phyloP scores from a whole-genome alignment of 106 monocot genomes.

The Triglochin maritima region DNA sequence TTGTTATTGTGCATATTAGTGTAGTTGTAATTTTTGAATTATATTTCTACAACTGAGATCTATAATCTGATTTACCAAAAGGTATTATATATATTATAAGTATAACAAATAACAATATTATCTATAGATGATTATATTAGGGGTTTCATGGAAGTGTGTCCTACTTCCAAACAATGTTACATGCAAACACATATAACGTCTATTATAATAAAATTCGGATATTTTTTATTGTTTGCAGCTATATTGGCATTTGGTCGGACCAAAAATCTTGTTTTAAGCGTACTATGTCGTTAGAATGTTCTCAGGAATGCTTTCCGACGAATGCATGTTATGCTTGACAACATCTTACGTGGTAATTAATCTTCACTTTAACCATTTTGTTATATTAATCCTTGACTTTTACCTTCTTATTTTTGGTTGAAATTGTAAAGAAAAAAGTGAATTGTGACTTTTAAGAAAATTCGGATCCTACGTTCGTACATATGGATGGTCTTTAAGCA shows the following conservation, averaged over 20 bases:
- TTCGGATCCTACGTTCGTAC: neutral
- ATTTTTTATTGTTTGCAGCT: conserved; percentile 27
- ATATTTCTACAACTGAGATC: too few relatives aligned
- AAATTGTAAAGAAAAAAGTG: neutral
- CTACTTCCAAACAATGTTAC: too few relatives aligned
- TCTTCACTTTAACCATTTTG: neutral
- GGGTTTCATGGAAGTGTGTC: too few relatives aligned
- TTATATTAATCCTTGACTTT: neutral
- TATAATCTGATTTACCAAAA: too few relatives aligned
- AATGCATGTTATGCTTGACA: conserved; percentile 72
- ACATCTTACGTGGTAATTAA: conserved; percentile 73
- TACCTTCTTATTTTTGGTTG: neutral
- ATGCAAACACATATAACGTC: too few relatives aligned
- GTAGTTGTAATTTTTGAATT: too few relatives aligned
- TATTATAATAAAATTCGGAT: neutral
- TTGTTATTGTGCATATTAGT: too few relatives aligned
- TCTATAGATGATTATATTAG: too few relatives aligned
- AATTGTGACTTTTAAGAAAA: neutral
- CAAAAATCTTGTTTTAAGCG: conserved; percentile 41
- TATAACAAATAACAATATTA: too few relatives aligned
- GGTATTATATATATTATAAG: too few relatives aligned
- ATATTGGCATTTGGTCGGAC: conserved; percentile 58
- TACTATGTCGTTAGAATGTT: conserved; percentile 62
- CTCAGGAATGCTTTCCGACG: conserved; percentile 65
- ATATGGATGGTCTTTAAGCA: neutral